A percentile compares a stretch with the other conserved stretches of the same genome.
Conservation (phyloP, 352 stramenopile species). For the Phytopythium cucurbitacearum region DNA sequence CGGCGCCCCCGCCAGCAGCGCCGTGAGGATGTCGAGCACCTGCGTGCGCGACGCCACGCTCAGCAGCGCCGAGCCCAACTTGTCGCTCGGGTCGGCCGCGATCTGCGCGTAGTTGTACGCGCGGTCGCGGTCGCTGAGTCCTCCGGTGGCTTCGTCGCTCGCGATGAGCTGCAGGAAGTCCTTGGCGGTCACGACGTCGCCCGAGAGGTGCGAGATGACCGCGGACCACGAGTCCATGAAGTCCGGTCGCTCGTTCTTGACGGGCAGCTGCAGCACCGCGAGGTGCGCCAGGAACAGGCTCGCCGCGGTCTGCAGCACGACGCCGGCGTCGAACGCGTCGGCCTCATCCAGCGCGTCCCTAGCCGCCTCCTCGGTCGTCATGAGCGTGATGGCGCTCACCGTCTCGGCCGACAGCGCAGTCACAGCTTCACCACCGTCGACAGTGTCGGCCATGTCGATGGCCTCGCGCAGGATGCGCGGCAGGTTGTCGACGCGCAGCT, state of each 20-base stretch:
- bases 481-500: slow-evolving; percentile 33
- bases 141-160: slow-evolving; percentile 24
- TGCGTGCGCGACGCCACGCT: slow-evolving; percentile 50
- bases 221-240: slow-evolving; percentile 76
- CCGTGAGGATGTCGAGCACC: slow-evolving; percentile 65
- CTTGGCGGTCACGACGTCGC: slow-evolving; percentile 49
- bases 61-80: slow-evolving; percentile 37
- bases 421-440: neutral
- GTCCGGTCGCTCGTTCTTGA: slow-evolving; percentile 50
- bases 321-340: slow-evolving; percentile 20
- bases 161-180: slow-evolving; percentile 62
- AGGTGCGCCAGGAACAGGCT: slow-evolving; percentile 55
- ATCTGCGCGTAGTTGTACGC: slow-evolving; percentile 71
- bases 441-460: slow-evolving; percentile 1
- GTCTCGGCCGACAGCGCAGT: slow-evolving; percentile 16
- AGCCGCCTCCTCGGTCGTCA: slow-evolving; percentile 48
- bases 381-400: slow-evolving; percentile 57
- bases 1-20: slow-evolving; percentile 42
- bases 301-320: slow-evolving; percentile 36
- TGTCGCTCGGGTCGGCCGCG: slow-evolving; percentile 41
- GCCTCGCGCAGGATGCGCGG: slow-evolving; percentile 23
- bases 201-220: slow-evolving; percentile 55
- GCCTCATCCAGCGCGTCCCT: slow-evolving; percentile 36
- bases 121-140: slow-evolving; percentile 33
- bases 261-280: slow-evolving; percentile 40